Evolutionary conservation across 352 stramenopile species (phyloP).

Genomic region (Phytophthora rubi): DNA sequence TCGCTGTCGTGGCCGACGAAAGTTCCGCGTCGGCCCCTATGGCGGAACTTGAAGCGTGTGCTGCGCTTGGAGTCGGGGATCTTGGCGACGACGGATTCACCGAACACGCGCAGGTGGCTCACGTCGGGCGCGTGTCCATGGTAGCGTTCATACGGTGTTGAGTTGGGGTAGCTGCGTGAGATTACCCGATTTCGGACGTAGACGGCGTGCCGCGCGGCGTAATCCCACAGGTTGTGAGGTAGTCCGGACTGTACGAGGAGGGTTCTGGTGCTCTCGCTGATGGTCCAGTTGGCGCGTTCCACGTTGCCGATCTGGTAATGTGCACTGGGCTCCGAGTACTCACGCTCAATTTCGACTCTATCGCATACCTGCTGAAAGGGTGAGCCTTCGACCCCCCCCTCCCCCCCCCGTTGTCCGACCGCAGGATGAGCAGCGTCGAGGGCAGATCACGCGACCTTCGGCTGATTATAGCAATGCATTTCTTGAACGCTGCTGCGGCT

Average conservation of each 20-base stretch:
- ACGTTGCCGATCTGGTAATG: conserved; percentile 16
- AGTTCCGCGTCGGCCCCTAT: not conserved
- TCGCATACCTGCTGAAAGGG: not conserved
- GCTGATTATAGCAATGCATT: not conserved
- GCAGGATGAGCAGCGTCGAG: not conserved
- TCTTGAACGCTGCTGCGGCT: not conserved
- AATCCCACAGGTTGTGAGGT: conserved; percentile 11
- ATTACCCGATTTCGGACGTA: conserved; percentile 7
- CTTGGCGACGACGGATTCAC: conserved; percentile 1
- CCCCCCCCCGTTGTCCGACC: conserved; percentile 5
- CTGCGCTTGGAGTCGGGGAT: not conserved
- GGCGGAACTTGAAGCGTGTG: conserved; percentile 8
- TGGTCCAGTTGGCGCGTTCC: conserved; percentile 7
- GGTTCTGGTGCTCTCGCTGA: not conserved
- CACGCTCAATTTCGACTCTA: not conserved
- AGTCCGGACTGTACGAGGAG: not conserved
- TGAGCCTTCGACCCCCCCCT: conserved; percentile 1
- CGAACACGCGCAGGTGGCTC: not conserved
- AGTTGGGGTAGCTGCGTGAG: not conserved
- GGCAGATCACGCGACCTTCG: not conserved
- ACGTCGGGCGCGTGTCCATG: not conserved
- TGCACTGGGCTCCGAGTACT: conserved; percentile 11
- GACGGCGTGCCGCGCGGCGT: not conserved
- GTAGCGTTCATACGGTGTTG: conserved; percentile 1
- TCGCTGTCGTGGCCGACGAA: conserved; percentile 3